phyloP scores from a whole-genome alignment of 2,329 filamentous ascomycete genomes.

The Salinomyces thailandicus region DNA sequence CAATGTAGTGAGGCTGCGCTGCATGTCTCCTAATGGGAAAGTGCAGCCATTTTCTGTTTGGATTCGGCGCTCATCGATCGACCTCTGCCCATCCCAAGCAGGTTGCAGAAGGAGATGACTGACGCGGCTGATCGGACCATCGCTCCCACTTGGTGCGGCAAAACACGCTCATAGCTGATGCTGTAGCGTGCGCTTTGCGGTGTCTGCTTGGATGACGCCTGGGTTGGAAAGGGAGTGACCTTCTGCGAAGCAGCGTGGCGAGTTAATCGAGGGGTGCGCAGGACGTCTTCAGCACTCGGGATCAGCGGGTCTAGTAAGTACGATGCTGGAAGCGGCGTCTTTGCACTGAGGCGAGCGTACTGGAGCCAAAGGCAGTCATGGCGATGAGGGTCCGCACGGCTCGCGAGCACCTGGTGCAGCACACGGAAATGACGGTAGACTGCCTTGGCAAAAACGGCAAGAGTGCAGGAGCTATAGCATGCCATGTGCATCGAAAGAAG shows the following conservation, averaged over 20 bases:
- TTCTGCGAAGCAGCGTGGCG: conserved; percentile 30
- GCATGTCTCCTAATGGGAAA: conserved; percentile 5
- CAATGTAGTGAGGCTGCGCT: conserved; percentile 16
- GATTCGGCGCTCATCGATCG: conserved; percentile 49
- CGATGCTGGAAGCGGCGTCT: conserved; percentile 2
- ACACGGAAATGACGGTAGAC: conserved; percentile 4
- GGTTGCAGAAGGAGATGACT: conserved; percentile 46
- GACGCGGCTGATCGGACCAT: conserved; percentile 54
- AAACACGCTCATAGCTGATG: conserved; percentile 43
- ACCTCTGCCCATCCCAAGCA: conserved; percentile 34
- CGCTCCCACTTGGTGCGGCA: background rate
- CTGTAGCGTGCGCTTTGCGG: conserved; percentile 35
- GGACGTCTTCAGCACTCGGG: conserved; percentile 33
- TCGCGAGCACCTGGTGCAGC: conserved; percentile 18
- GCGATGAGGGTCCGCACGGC: conserved; percentile 14
- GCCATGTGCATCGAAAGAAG: conserved; percentile 9
- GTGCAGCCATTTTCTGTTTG: conserved; percentile 20
- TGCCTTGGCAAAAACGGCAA: conserved; percentile 12
- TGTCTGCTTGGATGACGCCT: conserved; percentile 33
- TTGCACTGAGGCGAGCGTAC: conserved; percentile 13
- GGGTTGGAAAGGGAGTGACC: conserved; percentile 37
- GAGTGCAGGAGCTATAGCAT: conserved; percentile 23
- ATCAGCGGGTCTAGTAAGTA: background rate
- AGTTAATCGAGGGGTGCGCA: conserved; percentile 41
- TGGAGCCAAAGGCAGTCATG: conserved; percentile 13